Evolutionary conservation across 768 basidiomycete species (phyloP).

Genomic region (Leucocoprinus birnbaumii): DNA sequence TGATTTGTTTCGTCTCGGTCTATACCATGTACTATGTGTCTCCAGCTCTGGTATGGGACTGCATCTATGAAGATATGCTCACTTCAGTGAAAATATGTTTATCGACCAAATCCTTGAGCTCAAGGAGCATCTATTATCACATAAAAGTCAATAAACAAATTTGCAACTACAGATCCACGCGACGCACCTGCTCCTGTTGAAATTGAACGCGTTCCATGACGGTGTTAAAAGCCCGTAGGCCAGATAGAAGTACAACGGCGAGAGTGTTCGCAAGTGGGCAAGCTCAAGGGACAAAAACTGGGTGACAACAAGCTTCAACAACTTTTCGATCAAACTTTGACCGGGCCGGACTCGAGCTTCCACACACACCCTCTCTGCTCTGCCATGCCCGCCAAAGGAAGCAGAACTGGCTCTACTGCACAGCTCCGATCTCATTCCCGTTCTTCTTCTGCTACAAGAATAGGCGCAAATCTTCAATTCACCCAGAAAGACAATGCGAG

Average conservation of each 20-base stretch:
- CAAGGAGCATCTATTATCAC: constrained; percentile 75
- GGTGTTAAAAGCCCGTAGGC: constrained; percentile 5
- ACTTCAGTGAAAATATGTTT: constrained; percentile 83
- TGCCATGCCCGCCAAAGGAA: constrained; percentile 48
- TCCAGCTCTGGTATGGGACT: constrained; percentile 2
- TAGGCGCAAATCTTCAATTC: constrained; percentile 59
- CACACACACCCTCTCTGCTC: background rate
- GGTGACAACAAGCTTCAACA: constrained; percentile 8
- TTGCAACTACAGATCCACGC: background rate
- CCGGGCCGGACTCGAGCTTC: background rate
- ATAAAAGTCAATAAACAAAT: background rate
- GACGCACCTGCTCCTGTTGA: constrained; percentile 81
- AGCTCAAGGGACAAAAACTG: background rate
- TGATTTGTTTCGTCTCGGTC: constrained; percentile 81
- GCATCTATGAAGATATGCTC: constrained; percentile 20
- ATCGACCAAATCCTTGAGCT: constrained; percentile 89
- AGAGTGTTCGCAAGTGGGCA: background rate
- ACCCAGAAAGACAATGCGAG: constrained; percentile 58
- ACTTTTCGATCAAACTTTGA: background rate
- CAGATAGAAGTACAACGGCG: background rate
- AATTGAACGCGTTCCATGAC: constrained; percentile 92
- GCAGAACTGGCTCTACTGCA: constrained; percentile 41
- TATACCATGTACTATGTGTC: constrained; percentile 26
- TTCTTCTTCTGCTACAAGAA: constrained; percentile 57
- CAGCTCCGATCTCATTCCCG: constrained; percentile 62